phyloP scores from a whole-genome alignment of 257 asterid species.

The Solanum corneliomulleri region DNA sequence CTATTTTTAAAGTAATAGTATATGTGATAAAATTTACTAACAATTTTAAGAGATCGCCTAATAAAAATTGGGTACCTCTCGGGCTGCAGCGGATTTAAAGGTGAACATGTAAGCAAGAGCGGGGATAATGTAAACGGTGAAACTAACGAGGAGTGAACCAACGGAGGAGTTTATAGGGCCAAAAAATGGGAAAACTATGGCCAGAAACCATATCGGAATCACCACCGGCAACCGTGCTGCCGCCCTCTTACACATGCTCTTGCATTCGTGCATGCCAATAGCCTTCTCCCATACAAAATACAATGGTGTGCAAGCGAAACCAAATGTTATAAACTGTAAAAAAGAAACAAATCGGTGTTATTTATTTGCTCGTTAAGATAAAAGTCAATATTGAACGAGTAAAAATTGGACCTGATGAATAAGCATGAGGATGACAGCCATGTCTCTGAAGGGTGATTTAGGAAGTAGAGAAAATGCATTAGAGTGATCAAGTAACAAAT shows the following conservation, averaged over 20 bases:
- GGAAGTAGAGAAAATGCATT: slow-evolving; percentile 90
- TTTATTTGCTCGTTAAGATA: not conserved
- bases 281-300: slow-evolving; percentile 96
- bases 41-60: not conserved
- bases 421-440: slow-evolving; percentile 93
- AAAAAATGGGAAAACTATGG: slow-evolving; percentile 84
- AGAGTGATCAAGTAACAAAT: slow-evolving; percentile 76
- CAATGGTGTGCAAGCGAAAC: slow-evolving; percentile 94
- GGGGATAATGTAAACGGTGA: slow-evolving; percentile 87
- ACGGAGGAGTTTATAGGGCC: slow-evolving; percentile 93
- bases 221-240: slow-evolving; percentile 78
- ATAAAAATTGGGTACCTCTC: slow-evolving; percentile 41
- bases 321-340: slow-evolving; percentile 83
- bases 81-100: slow-evolving; percentile 62
- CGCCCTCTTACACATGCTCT: slow-evolving; percentile 82
- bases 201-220: slow-evolving; percentile 90
- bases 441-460: slow-evolving; percentile 65
- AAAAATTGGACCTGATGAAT: slow-evolving; percentile 54
- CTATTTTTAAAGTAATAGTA: not conserved
- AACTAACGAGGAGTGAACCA: slow-evolving; percentile 86
- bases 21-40: not conserved
- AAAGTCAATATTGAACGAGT: not conserved
- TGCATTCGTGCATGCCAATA: slow-evolving; percentile 85
- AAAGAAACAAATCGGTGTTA: not conserved
- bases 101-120: slow-evolving; percentile 81